Base-by-base conservation (phyloP, 768 basidiomycete species). In the Suillus spraguei region DNA sequence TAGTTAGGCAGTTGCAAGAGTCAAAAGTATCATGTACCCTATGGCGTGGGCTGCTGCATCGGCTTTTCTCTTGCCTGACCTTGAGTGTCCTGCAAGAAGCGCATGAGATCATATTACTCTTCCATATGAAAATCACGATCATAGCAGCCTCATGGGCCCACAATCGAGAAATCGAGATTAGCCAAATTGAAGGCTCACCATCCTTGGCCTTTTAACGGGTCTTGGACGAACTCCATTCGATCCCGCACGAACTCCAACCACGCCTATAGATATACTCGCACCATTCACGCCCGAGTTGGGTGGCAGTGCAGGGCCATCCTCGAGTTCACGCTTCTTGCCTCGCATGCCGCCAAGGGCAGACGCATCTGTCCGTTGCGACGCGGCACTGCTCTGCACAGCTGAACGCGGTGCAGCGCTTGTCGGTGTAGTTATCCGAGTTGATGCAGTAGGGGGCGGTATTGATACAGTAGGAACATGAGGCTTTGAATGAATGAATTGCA, bases 41-140 rank as follows among this genome's bases (percentile, higher is more conserved):
- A 89, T 16, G 90, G 90, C 28, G 90, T 91, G 41, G 89, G 87
- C 69, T 89, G 90, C 66, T 90, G 87, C 44, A 89, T 80, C 60
- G 86, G 83, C 55, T 85, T 79, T 66, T 87, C 85, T 70, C 86
- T 78, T 46, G 84, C 80, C 65, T 87, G 87, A n/a, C 87, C 88
- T 70, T 86, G 84, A 64, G 81, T 74, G 65, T 90, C 89, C 88
- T 90, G 60, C 24, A 46, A 35, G 39, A 35, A 60, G 47, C 54
- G n/a, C 47, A 61, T 63, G 49, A 55, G 56, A 13, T 58, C 39
- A 58, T 28, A 42, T 28, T 28, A 41, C 38, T 39, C 55, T 56
- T 56, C 38, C 38, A 24, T 24, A 56, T 58, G 24, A 58, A 39
- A 32, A 58, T 32, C 17, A 42, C 39, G 28, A 58, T 32, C 56